Evolutionary conservation across 148 eudicot genomes (phyloP), one percentile per base, ranked within the genome.

Genomic region (Cornus suecica): DNA sequence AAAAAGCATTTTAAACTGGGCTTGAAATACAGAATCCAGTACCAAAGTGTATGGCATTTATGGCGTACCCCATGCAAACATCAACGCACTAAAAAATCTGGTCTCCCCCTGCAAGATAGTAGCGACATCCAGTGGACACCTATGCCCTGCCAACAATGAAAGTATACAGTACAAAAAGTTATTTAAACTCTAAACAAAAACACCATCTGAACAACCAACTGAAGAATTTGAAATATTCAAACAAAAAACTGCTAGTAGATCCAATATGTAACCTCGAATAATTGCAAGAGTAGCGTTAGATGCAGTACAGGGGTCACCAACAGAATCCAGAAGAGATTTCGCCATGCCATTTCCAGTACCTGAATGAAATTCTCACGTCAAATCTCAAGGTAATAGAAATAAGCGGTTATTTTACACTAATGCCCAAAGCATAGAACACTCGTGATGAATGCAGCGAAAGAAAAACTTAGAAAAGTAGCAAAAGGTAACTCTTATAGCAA

Each of bases 11-110:
- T 74, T 18, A 29, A 74, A 74, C 60, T 45, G 51, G 1, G 42
- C 29, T 75, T n/a, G 62, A 45, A 24, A 66, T 66, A 14, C 31
- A 76, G 15, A 71, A 52, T 28, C 20, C 56, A 58, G 37, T 66
- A 72, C 16, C 14, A 62, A 70, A 70, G 11, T 52, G 25, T 23
- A 66, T 28, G 24, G 28, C 14, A 29, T 56, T 8, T 4, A 34
- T 13, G 65, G 54, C 80, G 60, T 94, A 94, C 99, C 99, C 99
- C 99, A 94, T 32, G 97, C 97, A 78, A 94, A 90, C 97, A 89
- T 94, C 87, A 92, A 83, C 73, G 92, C 90, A 80, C 97, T 90
- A 69, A 87, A 94, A 85, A 82, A 92, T 79, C 77, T 86, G 58
- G 88, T 88, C 70, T 83, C 79, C 78, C 97, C 94, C 76, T 94